Evolutionary conservation across 2,329 filamentous ascomycete species (phyloP).

Genomic region (Fusarium brachygibbosum): DNA sequence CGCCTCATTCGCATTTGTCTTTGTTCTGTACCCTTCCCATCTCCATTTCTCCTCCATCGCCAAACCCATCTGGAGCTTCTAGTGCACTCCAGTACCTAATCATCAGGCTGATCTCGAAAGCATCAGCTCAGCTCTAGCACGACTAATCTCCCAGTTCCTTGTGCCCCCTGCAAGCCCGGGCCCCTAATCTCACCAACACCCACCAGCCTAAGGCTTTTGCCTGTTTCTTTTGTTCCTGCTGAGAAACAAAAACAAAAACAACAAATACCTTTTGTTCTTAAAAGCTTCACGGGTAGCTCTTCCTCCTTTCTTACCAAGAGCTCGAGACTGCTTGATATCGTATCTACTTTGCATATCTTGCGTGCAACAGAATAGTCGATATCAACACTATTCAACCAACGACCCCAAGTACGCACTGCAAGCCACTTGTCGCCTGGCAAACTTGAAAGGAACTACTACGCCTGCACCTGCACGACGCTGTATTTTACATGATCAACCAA

Average conservation of each 20-base stretch:
- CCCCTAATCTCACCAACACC: constrained; percentile 48
- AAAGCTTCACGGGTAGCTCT: constrained; percentile 14
- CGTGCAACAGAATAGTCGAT: constrained; percentile 21
- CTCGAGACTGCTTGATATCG: constrained; percentile 4
- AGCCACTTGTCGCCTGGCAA: constrained; percentile 15
- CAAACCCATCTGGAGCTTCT: constrained; percentile 12
- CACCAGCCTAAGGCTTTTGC: constrained; percentile 34
- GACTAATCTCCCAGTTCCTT: constrained; percentile 46
- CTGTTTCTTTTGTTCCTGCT: constrained; percentile 29
- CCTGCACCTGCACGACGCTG: constrained; percentile 25
- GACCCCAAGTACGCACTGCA: constrained; percentile 10
- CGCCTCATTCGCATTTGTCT: constrained; percentile 26
- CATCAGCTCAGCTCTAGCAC: constrained; percentile 41
- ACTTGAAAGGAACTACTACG: constrained; percentile 1
- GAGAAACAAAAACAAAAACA: constrained; percentile 39
- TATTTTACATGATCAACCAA: constrained; percentile 41
- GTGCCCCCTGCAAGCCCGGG: constrained; percentile 42
- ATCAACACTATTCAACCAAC: constrained; percentile 18
- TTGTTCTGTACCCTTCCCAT: constrained; percentile 19
- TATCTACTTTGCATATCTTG: constrained; percentile 17
- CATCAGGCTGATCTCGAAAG: constrained; percentile 23
- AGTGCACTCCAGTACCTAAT: constrained; percentile 6
- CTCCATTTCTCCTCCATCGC: constrained; percentile 5
- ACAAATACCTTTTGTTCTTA: constrained; percentile 28
- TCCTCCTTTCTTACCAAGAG: constrained; percentile 3